Conservation (phyloP, 176 grass and related monocot species). For the Pharus latifolius region DNA sequence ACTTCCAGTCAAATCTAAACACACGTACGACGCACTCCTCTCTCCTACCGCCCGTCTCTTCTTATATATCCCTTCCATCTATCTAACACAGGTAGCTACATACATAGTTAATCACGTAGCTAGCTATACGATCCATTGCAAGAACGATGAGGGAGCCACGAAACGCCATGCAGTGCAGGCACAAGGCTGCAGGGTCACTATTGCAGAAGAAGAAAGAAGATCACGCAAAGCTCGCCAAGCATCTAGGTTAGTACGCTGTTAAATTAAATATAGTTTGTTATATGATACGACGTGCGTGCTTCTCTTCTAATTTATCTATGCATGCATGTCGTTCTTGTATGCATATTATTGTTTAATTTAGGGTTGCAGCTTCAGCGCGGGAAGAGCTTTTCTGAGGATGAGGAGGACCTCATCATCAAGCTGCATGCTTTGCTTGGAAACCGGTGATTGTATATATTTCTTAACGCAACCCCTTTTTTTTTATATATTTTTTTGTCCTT, state of each 20-base stretch:
- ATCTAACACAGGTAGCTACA: background rate
- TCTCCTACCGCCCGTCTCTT: background rate
- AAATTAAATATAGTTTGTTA: too few relatives aligned
- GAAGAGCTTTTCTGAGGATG: conserved; percentile 26
- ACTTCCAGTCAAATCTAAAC: background rate
- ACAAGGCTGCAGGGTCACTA: too few relatives aligned
- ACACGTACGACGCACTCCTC: background rate
- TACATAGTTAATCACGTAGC: background rate
- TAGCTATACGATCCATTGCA: too few relatives aligned
- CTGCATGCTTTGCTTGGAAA: conserved; percentile 49
- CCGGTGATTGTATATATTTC: background rate
- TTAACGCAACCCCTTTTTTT: background rate
- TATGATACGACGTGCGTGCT: too few relatives aligned
- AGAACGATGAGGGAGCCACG: background rate
- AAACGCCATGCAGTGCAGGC: too few relatives aligned
- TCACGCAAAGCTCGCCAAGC: background rate
- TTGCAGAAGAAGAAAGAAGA: too few relatives aligned
- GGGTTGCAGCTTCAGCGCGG: background rate
- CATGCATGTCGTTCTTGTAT: background rate
- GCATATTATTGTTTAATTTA: background rate
- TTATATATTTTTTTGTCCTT: background rate
- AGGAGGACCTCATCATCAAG: conserved; percentile 44
- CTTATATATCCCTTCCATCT: background rate
- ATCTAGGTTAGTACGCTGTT: background rate
- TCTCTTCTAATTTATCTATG: background rate